Evolutionary conservation across 116 monocot genomes (phyloP).

Genomic region (Posidonia oceanica): DNA sequence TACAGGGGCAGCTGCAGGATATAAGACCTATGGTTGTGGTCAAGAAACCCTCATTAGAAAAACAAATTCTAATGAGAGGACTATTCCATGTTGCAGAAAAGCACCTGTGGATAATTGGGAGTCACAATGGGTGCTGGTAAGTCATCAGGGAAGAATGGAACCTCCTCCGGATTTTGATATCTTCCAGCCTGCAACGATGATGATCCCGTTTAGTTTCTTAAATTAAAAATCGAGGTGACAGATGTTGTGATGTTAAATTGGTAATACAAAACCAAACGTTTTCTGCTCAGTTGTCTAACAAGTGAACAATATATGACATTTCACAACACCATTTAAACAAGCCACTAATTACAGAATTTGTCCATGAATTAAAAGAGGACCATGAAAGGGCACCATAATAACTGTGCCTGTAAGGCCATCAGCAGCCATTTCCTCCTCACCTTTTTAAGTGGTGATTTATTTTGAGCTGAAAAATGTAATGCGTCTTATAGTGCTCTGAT

Average conservation of each 20-base stretch:
- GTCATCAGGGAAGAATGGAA: conserved; percentile 13
- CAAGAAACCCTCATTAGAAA: neutral
- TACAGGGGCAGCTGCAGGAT: conserved; percentile 52
- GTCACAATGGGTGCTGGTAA: conserved; percentile 15
- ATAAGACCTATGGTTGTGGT: conserved; percentile 21
- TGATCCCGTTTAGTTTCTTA: neutral
- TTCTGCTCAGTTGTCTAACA: neutral
- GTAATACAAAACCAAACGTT: neutral
- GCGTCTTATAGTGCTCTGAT: too few species aligned
- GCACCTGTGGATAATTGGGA: conserved; percentile 31
- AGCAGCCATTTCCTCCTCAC: too few species aligned
- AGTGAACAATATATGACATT: too few species aligned
- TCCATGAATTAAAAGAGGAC: too few species aligned
- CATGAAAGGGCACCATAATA: too few species aligned
- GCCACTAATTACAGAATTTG: too few species aligned
- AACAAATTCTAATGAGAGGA: neutral
- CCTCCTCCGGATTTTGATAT: conserved; percentile 69
- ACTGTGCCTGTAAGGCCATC: too few species aligned
- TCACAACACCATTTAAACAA: too few species aligned
- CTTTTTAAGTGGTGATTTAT: too few species aligned
- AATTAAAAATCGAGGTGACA: neutral
- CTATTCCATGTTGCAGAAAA: neutral
- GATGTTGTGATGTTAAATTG: neutral
- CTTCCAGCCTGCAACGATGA: conserved; percentile 42
- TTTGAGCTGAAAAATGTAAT: too few species aligned